A percentile compares a stretch with the other conserved stretches of the same genome.
phyloP scores from a whole-genome alignment of 2,329 filamentous ascomycete genomes.

The Mollisiaceae sp. region DNA sequence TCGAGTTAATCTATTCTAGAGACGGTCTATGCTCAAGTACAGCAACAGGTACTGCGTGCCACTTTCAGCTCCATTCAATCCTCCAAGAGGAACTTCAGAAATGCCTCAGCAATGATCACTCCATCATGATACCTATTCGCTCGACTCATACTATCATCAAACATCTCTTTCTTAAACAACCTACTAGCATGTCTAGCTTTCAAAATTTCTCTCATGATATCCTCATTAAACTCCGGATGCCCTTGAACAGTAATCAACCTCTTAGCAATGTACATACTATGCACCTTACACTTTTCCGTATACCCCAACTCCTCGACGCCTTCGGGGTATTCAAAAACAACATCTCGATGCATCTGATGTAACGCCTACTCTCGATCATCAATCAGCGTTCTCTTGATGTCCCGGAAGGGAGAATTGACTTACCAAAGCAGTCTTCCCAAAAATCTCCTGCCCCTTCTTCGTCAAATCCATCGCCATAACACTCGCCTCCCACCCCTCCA shows the following conservation, averaged over 20 bases:
- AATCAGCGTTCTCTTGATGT: neutral
- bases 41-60: constrained; percentile 13
- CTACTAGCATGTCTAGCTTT: constrained; percentile 67
- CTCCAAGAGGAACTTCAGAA: constrained; percentile 77
- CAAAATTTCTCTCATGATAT: constrained; percentile 74
- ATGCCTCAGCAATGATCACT: constrained; percentile 72
- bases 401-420: constrained; percentile 24
- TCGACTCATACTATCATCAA: constrained; percentile 69
- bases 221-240: constrained; percentile 80
- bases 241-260: constrained; percentile 80
- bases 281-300: constrained; percentile 72
- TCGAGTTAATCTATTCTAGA: neutral
- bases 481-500: constrained; percentile 82
- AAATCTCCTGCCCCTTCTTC: constrained; percentile 71
- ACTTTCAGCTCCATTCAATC: constrained; percentile 32
- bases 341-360: constrained; percentile 87
- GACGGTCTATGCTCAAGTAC: constrained; percentile 24
- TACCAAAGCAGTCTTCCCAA: constrained; percentile 66
- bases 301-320: constrained; percentile 67
- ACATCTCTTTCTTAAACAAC: constrained; percentile 72
- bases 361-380: constrained; percentile 59
- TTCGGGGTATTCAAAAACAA: constrained; percentile 67
- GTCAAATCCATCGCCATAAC: constrained; percentile 73
- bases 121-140: constrained; percentile 77
- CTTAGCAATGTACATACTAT: constrained; percentile 75